Conservation (phyloP, 148 eudicot species). For the Fagopyrum homotropicum region DNA sequence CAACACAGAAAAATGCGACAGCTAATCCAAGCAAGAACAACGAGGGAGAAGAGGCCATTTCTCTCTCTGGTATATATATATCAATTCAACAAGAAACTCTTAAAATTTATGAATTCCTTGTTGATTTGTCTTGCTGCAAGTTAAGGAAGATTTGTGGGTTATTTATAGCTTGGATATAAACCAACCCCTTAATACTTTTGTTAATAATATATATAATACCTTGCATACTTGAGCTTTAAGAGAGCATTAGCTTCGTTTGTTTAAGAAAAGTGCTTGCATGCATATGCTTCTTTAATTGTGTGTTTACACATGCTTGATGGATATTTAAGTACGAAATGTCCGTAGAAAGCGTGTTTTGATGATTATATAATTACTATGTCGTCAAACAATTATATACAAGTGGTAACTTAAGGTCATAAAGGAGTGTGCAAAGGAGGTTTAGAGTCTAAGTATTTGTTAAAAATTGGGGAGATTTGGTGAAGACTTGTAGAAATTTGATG, state of each 20-base stretch:
- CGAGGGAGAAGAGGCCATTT: slow-evolving; percentile 39
- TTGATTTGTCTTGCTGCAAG: background rate
- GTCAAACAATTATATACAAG: background rate
- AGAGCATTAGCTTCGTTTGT: too few relatives aligned
- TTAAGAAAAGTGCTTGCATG: background rate
- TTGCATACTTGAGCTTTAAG: background rate
- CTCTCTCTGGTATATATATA: background rate
- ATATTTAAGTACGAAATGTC: background rate
- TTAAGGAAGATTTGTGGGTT: slow-evolving; percentile 29
- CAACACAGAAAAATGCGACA: slow-evolving; percentile 30
- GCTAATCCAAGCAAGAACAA: slow-evolving; percentile 18
- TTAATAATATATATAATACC: too few relatives aligned
- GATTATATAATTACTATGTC: background rate
- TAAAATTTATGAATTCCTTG: too few relatives aligned
- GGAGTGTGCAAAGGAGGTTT: slow-evolving; percentile 1
- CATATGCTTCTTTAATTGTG: background rate
- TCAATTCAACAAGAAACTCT: background rate
- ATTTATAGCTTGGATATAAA: slow-evolving; percentile 11
- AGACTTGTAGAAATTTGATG: background rate
- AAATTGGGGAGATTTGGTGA: slow-evolving; percentile 1
- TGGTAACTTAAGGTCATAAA: background rate
- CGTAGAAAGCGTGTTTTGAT: background rate
- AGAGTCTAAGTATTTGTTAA: background rate
- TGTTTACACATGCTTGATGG: background rate
- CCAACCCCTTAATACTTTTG: too few relatives aligned